Evolutionary conservation across 2,329 filamentous ascomycete species (phyloP), one percentile per base, ranked within the genome.

Genomic region (Cytospora chrysosperma): DNA sequence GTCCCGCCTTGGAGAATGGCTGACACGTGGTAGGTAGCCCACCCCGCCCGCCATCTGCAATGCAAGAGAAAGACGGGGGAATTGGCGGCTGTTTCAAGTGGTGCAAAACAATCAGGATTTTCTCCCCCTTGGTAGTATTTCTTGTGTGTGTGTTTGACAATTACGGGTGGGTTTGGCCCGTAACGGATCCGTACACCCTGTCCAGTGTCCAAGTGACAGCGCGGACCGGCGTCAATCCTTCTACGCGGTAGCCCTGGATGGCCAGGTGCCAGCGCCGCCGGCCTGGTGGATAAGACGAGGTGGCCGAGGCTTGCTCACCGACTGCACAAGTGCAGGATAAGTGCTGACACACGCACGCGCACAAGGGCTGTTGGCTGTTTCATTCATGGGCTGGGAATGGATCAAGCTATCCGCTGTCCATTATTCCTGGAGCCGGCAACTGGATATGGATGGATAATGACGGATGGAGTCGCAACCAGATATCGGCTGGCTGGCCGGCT

Each of bases 281-380:
- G 37, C n/a, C 37, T 40, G 37, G 37, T 40, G 37, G 37, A 40
- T 68, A 67, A 81, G 78, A 67, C 74, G 81, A 68, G 78, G 80
- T 66, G 77, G 78, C 70, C 78, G 71, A n/a, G n/a, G n/a, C n/a
- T n/a, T n/a, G n/a, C n/a, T n/a, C 34, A 63, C 64, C 64, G 64
- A 61, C 64, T 65, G 64, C 64, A 65, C 64, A 61, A 61, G 61
- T 65, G 64, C 64, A 65, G 51, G 57, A 40, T 30, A 52, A 50
- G 61, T 57, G 64, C 64, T 65, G 60, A 65, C 64, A 61, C 53
- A 26, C 53, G 7, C 17, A n/a, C 12, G n/a, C n/a, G n/a, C n/a
- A 30, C 4, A 9, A 40, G 12, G 9, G 32, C 37, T 40, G 17
- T 40, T 19, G 52, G 61, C 30, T 17, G 37, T 51, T 57, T 59